Percentiles rank a stretch among this genome's conserved stretches.
These are phyloP conservation scores for Cladosporium sp. DNA, from an alignment of 2,329 filamentous ascomycete genomes.

Conservation along the genomic window DNA sequence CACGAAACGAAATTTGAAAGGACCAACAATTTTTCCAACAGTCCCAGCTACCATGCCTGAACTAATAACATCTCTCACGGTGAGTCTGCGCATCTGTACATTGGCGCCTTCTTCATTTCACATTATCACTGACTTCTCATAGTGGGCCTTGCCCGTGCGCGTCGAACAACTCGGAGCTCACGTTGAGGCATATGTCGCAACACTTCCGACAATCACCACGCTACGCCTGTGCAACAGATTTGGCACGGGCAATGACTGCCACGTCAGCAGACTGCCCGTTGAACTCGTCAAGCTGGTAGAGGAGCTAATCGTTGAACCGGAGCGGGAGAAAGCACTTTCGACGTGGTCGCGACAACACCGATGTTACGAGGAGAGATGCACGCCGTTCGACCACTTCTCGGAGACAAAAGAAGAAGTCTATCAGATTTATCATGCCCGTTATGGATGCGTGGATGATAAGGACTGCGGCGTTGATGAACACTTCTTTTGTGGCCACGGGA, in stretches of 20 bases:
- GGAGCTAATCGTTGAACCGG: neutral
- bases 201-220: neutral
- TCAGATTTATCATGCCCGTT: too few relatives aligned
- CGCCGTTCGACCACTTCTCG: too few relatives aligned
- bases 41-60: too few relatives aligned
- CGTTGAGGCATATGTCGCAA: neutral
- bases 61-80: too few relatives aligned
- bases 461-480: too few relatives aligned
- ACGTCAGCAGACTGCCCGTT: conserved; percentile 1
- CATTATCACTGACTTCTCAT: neutral
- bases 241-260: neutral
- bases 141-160: neutral
- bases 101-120: neutral
- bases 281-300: conserved; percentile 11
- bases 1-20: too few relatives aligned
- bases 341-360: neutral
- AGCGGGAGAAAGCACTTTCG: neutral
- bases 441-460: too few relatives aligned
- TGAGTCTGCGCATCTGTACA: neutral
- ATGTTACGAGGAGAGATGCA: neutral
- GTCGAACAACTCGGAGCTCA: neutral
- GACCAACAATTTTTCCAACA: too few relatives aligned
- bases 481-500: too few relatives aligned
- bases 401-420: too few relatives aligned
- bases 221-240: conserved; percentile 15